Base-by-base conservation (phyloP, 2,329 filamentous ascomycete species). In the Fusarium sp. region DNA sequence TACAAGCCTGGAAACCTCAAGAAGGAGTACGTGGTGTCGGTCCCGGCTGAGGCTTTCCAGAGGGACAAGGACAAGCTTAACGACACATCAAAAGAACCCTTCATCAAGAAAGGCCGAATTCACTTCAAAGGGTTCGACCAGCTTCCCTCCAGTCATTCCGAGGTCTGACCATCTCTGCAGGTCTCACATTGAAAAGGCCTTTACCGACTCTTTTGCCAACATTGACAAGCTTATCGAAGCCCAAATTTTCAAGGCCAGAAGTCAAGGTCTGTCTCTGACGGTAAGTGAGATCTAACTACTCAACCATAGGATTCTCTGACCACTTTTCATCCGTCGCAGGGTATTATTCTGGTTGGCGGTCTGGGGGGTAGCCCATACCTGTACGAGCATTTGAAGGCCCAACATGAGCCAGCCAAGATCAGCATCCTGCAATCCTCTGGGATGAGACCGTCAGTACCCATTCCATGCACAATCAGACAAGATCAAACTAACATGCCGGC, bases 11-110 rank as follows among this genome's bases (percentile, higher is more conserved):
- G 14, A 16, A 66, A 62, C 13, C 35, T 3, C 6, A 58, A 63
- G 8, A 71, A 71, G 37, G 69, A 71, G 24, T 69, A 71, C 52
- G 63, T 66, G 13, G 62, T 71, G 9, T 31, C 58, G 4, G 18
- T 69, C 6, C 69, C 69, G 6, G 69, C 66, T 6, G 62, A 60
- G 16, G 66, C 66, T 52, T 50, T 29, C 45, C 14, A 29, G 16
- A 50, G 29, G 2, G 45, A 50, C 24, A 50, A 29, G 9, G 10
- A 29, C 9, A 10, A 29, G 1, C 29, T 50, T 11, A 7, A 50
- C 45, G 45, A 27, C 45, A 50, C 11, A 27, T 13, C 45, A 13
- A 11, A 6, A 18, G 24, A 29, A 27, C 47, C 47, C 3, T 11
- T 29, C 24, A 52, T 52, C 9, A 52, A 52, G 47, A 52, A 29